These are phyloP conservation scores for Boletus rubroflammeus DNA, from an alignment of 768 basidiomycete genomes.

Conservation along the genomic window DNA sequence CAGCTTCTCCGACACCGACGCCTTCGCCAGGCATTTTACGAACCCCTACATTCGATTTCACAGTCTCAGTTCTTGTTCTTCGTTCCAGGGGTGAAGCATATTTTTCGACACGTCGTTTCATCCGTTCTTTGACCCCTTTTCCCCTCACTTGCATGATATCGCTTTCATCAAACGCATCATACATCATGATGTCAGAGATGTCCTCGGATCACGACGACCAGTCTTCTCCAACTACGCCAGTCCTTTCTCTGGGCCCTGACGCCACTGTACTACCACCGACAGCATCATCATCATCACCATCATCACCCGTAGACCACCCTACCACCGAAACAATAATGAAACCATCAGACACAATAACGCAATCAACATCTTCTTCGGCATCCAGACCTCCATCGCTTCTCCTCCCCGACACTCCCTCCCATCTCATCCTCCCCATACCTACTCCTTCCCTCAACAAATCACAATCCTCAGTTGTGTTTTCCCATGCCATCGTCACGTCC, in stretches of 20 bases:
- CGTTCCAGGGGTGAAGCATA: slow-evolving; percentile 1
- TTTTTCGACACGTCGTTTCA: slow-evolving; percentile 10
- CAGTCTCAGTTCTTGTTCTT: slow-evolving; percentile 9
- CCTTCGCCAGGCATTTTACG: neutral
- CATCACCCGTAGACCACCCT: slow-evolving; percentile 21
- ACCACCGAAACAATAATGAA: slow-evolving; percentile 21
- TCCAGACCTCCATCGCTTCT: slow-evolving; percentile 22
- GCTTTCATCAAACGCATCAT: slow-evolving; percentile 9
- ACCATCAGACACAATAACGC: slow-evolving; percentile 15
- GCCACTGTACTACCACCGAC: slow-evolving; percentile 25
- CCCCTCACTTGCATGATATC: slow-evolving; percentile 18
- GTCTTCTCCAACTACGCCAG: slow-evolving; percentile 13
- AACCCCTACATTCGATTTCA: neutral
- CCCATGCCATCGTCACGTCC: slow-evolving; percentile 37
- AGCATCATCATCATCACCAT: slow-evolving; percentile 16
- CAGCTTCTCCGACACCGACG: neutral
- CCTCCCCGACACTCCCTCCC: slow-evolving; percentile 19
- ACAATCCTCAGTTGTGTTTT: slow-evolving; percentile 43
- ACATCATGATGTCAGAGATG: slow-evolving; percentile 27
- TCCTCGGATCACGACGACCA: slow-evolving; percentile 22
- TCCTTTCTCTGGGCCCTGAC: slow-evolving; percentile 14
- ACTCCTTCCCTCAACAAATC: slow-evolving; percentile 36
- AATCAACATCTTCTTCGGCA: slow-evolving; percentile 8
- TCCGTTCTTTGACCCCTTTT: neutral
- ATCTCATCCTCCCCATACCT: slow-evolving; percentile 44